A percentile compares a stretch with the other conserved stretches of the same genome.
phyloP scores from a whole-genome alignment of 768 basidiomycete genomes.

The Pulveroboletus sp. region DNA sequence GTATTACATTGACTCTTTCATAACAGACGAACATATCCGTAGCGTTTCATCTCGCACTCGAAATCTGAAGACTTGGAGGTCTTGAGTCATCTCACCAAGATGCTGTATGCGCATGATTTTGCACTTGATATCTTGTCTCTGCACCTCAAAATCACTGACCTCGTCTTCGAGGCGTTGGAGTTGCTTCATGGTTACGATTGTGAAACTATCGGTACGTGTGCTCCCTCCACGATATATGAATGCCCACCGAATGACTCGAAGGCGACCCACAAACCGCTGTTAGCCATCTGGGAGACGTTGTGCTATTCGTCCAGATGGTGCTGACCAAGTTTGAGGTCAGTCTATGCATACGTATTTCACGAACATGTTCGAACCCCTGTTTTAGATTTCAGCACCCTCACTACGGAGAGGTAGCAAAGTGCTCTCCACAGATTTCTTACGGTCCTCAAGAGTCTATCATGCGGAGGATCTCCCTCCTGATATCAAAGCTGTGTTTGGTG shows the following conservation, averaged over 20 bases:
- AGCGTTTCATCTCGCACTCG: constrained; percentile 59
- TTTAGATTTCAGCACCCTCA: constrained; percentile 47
- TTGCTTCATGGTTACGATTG: constrained; percentile 74
- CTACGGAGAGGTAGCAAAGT: constrained; percentile 46
- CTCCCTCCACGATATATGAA: not conserved
- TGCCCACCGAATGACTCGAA: constrained; percentile 24
- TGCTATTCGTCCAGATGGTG: constrained; percentile 66
- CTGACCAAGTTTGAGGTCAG: constrained; percentile 62
- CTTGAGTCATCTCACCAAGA: constrained; percentile 65
- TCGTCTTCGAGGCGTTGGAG: constrained; percentile 58
- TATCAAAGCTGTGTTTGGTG: constrained; percentile 42
- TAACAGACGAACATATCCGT: constrained; percentile 1
- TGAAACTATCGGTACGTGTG: constrained; percentile 67
- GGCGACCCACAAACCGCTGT: constrained; percentile 84
- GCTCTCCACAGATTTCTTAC: constrained; percentile 49
- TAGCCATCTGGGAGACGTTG: constrained; percentile 73
- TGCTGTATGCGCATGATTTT: constrained; percentile 54
- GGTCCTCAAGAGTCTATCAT: constrained; percentile 43
- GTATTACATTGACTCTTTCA: not conserved
- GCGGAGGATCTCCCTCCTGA: constrained; percentile 40
- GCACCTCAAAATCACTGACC: constrained; percentile 57
- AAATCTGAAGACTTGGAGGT: constrained; percentile 60
- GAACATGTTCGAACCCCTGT: not conserved
- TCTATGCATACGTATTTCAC: constrained; percentile 1
- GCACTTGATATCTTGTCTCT: constrained; percentile 68